A percentile compares a stretch with the other conserved stretches of the same genome.
Evolutionary conservation across 352 stramenopile genomes (phyloP).

Genomic region (Phytophthora europaea): DNA sequence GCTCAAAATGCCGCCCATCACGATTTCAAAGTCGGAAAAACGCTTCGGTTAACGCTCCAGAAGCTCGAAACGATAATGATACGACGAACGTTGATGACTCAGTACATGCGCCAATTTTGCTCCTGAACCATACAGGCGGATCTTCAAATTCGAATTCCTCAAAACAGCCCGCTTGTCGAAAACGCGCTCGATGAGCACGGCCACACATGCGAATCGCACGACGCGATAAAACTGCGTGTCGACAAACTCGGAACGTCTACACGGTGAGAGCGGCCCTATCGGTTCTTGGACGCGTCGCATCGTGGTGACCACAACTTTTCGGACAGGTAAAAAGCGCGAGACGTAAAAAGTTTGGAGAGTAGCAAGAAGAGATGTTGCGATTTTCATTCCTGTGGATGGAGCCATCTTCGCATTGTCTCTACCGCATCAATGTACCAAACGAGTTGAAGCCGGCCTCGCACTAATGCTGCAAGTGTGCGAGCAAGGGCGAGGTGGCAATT

Average conservation of each 20-base stretch:
- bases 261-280: slow-evolving; percentile 6
- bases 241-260: not conserved
- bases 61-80: too few species aligned
- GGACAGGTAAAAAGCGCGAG: not conserved
- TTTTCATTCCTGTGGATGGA: slow-evolving; percentile 40
- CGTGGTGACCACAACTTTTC: slow-evolving; percentile 6
- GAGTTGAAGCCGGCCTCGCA: slow-evolving; percentile 10
- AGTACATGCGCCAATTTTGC: too few species aligned
- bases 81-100: too few species aligned
- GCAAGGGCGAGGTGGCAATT: slow-evolving; percentile 15
- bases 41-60: too few species aligned
- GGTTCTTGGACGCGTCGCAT: not conserved
- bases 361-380: slow-evolving; percentile 31
- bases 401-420: slow-evolving; percentile 19
- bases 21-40: too few species aligned
- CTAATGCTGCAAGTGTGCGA: slow-evolving; percentile 21
- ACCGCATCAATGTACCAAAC: not conserved
- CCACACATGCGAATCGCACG: not conserved
- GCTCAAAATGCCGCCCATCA: too few species aligned
- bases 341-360: slow-evolving; percentile 9
- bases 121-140: not conserved
- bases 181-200: slow-evolving; percentile 1
- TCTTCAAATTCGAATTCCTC: not conserved
- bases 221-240: not conserved
- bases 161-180: not conserved